These are phyloP conservation scores for slime mould (Dictyostelium discoideum) DNA, from an alignment of 78 protist species.

Conservation along the genomic window DNA sequence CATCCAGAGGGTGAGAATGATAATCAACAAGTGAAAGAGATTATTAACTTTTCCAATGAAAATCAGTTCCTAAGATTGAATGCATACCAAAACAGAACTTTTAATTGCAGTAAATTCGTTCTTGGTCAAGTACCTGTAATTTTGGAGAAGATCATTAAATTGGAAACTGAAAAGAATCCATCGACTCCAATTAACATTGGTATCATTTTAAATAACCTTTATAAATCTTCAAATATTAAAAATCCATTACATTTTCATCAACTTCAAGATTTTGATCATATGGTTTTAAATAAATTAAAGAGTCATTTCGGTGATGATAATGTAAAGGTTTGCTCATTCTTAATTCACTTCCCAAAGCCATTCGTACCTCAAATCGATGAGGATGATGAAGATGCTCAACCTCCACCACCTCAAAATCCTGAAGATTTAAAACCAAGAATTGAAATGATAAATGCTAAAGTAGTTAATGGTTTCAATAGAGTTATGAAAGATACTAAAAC, in stretches of 20 bases:
- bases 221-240: not conserved
- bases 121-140: not conserved
- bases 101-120: not conserved
- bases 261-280: not conserved
- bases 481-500: not conserved
- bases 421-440: slow-evolving; percentile 7
- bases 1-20: not conserved
- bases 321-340: not conserved
- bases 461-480: not conserved
- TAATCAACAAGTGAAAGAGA: not conserved
- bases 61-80: not conserved
- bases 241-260: slow-evolving; percentile 3
- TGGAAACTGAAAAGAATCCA: not conserved
- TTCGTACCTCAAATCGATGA: not conserved
- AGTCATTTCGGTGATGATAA: not conserved
- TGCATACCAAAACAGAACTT: not conserved
- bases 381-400: not conserved
- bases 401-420: not conserved
- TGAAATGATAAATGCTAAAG: not conserved
- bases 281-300: not conserved
- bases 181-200: not conserved
- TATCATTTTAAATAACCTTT: not conserved
- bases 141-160: not conserved
- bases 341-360: not conserved
- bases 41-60: not conserved